Evolutionary conservation across 805 yeast genomes (phyloP).

Genomic region (Starmerella apis): DNA sequence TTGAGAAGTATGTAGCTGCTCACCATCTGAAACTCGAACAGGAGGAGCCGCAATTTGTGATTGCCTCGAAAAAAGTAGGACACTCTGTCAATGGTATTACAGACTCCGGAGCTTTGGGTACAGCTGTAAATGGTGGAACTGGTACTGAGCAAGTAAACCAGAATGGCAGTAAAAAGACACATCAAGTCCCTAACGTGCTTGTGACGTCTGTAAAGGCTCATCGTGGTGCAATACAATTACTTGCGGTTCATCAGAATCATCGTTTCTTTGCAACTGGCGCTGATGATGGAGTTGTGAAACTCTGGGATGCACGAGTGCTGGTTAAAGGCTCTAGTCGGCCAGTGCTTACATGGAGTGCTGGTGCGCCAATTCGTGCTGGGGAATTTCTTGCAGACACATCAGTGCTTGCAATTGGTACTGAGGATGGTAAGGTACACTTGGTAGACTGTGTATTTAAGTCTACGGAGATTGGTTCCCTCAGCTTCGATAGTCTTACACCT

Average conservation of each 20-base stretch:
- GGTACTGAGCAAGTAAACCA: neutral
- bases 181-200: conserved; percentile 27
- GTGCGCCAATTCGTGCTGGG: conserved; percentile 42
- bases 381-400: conserved; percentile 45
- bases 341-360: conserved; percentile 27
- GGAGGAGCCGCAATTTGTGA: neutral
- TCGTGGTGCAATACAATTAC: conserved; percentile 44
- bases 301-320: conserved; percentile 67
- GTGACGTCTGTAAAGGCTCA: conserved; percentile 59
- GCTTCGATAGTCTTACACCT: conserved; percentile 3
- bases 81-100: neutral
- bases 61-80: neutral
- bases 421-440: conserved; percentile 39
- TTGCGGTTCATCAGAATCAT: conserved; percentile 51
- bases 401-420: conserved; percentile 48
- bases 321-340: conserved; percentile 44
- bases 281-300: conserved; percentile 54
- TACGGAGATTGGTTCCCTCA: conserved; percentile 9
- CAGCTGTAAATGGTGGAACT: conserved; percentile 5
- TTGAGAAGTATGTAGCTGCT: conserved; percentile 29
- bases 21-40: neutral
- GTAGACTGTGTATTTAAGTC: conserved; percentile 22
- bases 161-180: neutral
- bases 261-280: conserved; percentile 69
- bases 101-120: conserved; percentile 1